These are phyloP conservation scores for Gigaspora rosea DNA, from an alignment of 192 early-diverging fungal species.

Conservation along the genomic window DNA sequence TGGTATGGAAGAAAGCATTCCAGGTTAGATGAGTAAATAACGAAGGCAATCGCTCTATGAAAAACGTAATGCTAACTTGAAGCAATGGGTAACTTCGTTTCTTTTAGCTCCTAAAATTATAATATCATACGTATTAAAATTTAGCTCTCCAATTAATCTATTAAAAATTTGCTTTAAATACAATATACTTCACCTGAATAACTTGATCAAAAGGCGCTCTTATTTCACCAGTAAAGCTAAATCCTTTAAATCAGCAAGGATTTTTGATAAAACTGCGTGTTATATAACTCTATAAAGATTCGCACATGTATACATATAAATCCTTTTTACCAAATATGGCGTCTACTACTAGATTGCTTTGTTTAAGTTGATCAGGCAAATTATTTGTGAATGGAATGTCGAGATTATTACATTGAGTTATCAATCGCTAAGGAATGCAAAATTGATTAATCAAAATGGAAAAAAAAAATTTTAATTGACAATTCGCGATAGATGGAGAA, in stretches of 20 bases:
- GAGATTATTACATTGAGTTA: constrained; percentile 71
- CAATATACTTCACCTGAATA: constrained; percentile 49
- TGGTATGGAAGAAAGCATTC: constrained; percentile 24
- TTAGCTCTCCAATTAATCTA: background rate
- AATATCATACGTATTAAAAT: background rate
- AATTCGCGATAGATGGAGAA: too few species aligned
- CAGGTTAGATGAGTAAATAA: background rate
- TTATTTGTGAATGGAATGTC: constrained; percentile 62
- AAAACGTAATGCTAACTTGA: constrained; percentile 24
- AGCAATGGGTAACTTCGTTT: constrained; percentile 31
- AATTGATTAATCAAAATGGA: background rate
- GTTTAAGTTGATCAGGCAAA: constrained; percentile 40
- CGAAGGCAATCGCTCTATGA: background rate
- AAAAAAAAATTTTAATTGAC: background rate
- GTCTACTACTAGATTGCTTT: constrained; percentile 77
- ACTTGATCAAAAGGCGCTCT: constrained; percentile 74
- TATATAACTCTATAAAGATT: background rate
- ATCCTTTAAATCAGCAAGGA: constrained; percentile 51
- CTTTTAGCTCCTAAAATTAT: constrained; percentile 16
- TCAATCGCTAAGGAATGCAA: constrained; percentile 48
- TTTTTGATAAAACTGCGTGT: background rate
- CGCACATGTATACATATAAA: background rate
- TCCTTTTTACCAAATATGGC: constrained; percentile 77
- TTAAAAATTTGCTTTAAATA: background rate
- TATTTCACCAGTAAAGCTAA: constrained; percentile 82